Evolutionary conservation across 345 rosid genomes (phyloP), one percentile per base, ranked within the genome.

Genomic region (Limnanthes douglasii): DNA sequence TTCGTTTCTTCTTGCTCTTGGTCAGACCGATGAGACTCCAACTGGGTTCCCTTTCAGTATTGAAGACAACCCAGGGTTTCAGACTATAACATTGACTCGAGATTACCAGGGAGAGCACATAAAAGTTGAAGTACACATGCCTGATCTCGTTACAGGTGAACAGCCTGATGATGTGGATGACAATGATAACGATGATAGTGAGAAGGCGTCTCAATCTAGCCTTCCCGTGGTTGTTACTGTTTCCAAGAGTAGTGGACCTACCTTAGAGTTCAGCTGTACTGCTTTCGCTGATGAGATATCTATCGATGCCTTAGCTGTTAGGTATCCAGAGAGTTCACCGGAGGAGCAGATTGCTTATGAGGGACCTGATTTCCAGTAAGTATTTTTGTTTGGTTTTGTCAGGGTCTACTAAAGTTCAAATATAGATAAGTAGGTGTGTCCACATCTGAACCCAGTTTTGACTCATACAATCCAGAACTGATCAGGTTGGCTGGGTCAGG

Each of bases 341-440:
- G 86, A 66, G 37, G 84, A 77, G 21, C 56, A 73, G 16, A 40
- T 70, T 31, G 69, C 73, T 10, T 90, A 79, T 20, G 93, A 69
- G 39, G 95, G 97, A 15, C 94, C 95, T 43, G 72, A 72, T 42
- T 88, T 79, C 62, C 40, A 62, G 95, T 90, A 74, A 84, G 86
- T 29, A 11, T 8, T 12, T 46, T 5, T 7, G 3, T n/a, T n/a
- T n/a, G n/a, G n/a, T n/a, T n/a, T n/a, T n/a, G n/a, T n/a, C n/a
- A n/a, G n/a, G n/a, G n/a, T n/a, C n/a, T n/a, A n/a, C n/a, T n/a
- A n/a, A n/a, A n/a, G n/a, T n/a, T n/a, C n/a, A n/a, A n/a, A n/a
- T n/a, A n/a, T n/a, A n/a, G n/a, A n/a, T n/a, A n/a, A n/a, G n/a
- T n/a, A n/a, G n/a, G n/a, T n/a, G n/a, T n/a, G n/a, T n/a, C n/a